Conservation (phyloP, 148 eudicot genomes). For the Beta vulgaris region DNA sequence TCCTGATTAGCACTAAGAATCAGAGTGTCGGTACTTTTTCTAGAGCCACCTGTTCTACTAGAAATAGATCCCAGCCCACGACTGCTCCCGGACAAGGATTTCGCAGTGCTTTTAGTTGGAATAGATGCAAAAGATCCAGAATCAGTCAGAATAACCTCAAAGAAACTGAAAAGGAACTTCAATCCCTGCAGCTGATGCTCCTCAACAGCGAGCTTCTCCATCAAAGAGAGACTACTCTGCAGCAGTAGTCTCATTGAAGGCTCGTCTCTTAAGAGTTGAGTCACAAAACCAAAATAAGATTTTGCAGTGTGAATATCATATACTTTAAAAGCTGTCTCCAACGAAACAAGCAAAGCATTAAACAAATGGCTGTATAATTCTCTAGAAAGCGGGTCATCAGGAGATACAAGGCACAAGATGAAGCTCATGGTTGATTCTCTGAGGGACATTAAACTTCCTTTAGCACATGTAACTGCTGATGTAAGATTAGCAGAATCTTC, state of each 20-base stretch:
- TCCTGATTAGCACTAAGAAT: conserved; percentile 70
- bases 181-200: conserved; percentile 82
- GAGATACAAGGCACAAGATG: conserved; percentile 54
- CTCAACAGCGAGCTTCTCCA: conserved; percentile 77
- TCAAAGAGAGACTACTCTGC: conserved; percentile 55
- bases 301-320: conserved; percentile 72
- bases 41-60: conserved; percentile 56
- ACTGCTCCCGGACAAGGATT: conserved; percentile 44
- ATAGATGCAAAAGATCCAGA: conserved; percentile 49
- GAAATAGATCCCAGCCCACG: conserved; percentile 41
- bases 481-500: conserved; percentile 45
- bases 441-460: conserved; percentile 61
- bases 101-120: conserved; percentile 49
- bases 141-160: conserved; percentile 57
- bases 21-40: conserved; percentile 63
- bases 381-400: conserved; percentile 47
- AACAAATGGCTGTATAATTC: conserved; percentile 67
- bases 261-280: conserved; percentile 75
- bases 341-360: conserved; percentile 60
- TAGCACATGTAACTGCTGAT: conserved; percentile 24
- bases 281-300: conserved; percentile 62
- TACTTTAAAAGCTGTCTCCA: conserved; percentile 67
- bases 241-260: conserved; percentile 62
- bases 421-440: conserved; percentile 88
- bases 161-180: conserved; percentile 73